Evolutionary conservation across 2,329 filamentous ascomycete genomes (phyloP).

Genomic region (Sarocladiaceae sp.): DNA sequence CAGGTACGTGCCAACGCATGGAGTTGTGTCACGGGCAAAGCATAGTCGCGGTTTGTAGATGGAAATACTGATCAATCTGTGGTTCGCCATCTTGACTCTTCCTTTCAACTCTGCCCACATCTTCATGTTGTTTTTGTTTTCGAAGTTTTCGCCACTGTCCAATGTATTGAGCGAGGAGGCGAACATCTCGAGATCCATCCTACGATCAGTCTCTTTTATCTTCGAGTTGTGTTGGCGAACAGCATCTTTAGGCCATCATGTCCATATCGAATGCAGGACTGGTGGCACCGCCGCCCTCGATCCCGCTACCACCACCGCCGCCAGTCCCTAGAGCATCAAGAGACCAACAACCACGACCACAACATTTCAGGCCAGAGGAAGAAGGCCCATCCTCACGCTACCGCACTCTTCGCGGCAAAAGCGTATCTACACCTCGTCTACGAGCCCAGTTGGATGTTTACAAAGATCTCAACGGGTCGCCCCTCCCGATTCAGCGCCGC

Average conservation of each 20-base stretch:
- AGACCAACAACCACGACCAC: neutral
- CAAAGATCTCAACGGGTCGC: slow-evolving; percentile 4
- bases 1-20: neutral
- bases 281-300: neutral
- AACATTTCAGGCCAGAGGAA: neutral
- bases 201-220: no score
- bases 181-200: no score
- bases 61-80: no score
- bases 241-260: neutral
- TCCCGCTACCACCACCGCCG: neutral
- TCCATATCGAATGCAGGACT: neutral
- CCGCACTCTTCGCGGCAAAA: slow-evolving; percentile 27
- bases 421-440: slow-evolving; percentile 19
- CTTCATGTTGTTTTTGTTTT: no score
- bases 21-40: neutral
- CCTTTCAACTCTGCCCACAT: no score
- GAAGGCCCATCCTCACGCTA: slow-evolving; percentile 21
- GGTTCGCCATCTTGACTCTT: no score
- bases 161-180: no score
- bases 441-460: slow-evolving; percentile 1
- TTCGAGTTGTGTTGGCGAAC: no score
- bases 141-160: no score
- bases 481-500: neutral
- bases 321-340: neutral
- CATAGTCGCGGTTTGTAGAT: slow-evolving; percentile 7